Base-by-base conservation (phyloP, 2,329 filamentous ascomycete genomes). In the Ascochyta lentis region DNA sequence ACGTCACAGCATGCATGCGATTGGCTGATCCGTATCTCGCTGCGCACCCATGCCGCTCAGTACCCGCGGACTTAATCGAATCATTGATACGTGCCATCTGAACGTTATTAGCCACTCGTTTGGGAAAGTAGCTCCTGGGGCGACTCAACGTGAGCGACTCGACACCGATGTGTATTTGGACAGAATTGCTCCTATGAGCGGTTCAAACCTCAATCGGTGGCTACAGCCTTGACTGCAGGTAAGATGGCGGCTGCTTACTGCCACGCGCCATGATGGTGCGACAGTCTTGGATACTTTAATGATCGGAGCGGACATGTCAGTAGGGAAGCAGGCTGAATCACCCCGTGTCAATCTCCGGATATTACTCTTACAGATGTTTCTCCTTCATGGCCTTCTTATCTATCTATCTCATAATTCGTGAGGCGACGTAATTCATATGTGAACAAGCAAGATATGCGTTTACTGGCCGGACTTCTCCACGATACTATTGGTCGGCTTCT, bases 241-340 rank as follows among this genome's bases (percentile, higher is more conserved):
- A 23, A 54, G 44, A 43, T 29, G 44, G 19, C 15, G 29, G 33
- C 44, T 42, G 50, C 50, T 43, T 38, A 48, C 39, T 16, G 27
- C 26, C 38, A 43, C 33, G 19, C 31, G 26, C 4, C 38, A 9
- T 24, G 15, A 13, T 43, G 15, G 10, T 19, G 22, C 15, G 16
- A 23, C 27, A 16, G 10, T 27, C 12, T 10, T 12, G 5, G 13
- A 19, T 8, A 16, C 13, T 41, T 8, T 41, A 15, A 7, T 26
- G 19, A 35, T 5, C 4, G 3, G 23, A 13, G 10, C 4, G 16
- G 9, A 19, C 12, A 9, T 39, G 3, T 13, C 16, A 10, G 3
- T 22, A 12, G 29, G 19, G 19, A 23, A 24, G 2, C 16, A 22
- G 16, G 37, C 37, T 39, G 16, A 10, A 5, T 13, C 3, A 7